Evolutionary conservation across 768 basidiomycete genomes (phyloP), one percentile per base, ranked within the genome.

Genomic region (Trametes sanguinea): DNA sequence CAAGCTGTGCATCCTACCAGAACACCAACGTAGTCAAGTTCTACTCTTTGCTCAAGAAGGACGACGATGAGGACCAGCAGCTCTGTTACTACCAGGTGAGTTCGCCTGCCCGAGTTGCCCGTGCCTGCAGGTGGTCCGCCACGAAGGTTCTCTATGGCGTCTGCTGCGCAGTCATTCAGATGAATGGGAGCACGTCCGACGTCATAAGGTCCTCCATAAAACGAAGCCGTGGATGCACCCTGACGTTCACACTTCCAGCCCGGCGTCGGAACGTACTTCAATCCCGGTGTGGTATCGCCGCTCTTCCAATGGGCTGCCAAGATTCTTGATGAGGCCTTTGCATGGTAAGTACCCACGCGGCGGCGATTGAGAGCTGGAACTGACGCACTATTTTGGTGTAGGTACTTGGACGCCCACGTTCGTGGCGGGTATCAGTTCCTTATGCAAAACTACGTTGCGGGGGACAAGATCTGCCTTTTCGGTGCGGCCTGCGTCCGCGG

Each of bases 401-500:
- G 88, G 84, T 91, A 87, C 67, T 76, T 92, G 44, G 85, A 86
- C 55, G 80, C 69, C 1, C 90, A 92, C 73, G 86, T 92, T 27
- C 82, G 85, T 74, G 86, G 82, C 8, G 92, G 92, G 0, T 94
- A 93, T 73, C 77, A 75, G 63, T 93, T 87, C 72, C 74, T 93
- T 54, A 92, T 93, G 91, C 80, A 88, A 63, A 92, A 88, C 67
- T 91, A 88, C 69, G 77, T 76, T n/a, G 67, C 74, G 0, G 92
- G 90, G 1, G 90, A 91, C 70, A 89, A 81, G 71, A 83, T 92
- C 35, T 90, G 86, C 68, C 72, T 92, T 22, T 90, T 91, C 60
- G 89, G 88, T 86, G 57, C 29, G 76, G 6, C 2, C 27, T 22
- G 30, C 9, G 5, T 32, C 46, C 22, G 14, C 22, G 4, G 16